Evolutionary conservation across 768 basidiomycete genomes (phyloP), one percentile per base, ranked within the genome.

Genomic region (Pholiota microspora): DNA sequence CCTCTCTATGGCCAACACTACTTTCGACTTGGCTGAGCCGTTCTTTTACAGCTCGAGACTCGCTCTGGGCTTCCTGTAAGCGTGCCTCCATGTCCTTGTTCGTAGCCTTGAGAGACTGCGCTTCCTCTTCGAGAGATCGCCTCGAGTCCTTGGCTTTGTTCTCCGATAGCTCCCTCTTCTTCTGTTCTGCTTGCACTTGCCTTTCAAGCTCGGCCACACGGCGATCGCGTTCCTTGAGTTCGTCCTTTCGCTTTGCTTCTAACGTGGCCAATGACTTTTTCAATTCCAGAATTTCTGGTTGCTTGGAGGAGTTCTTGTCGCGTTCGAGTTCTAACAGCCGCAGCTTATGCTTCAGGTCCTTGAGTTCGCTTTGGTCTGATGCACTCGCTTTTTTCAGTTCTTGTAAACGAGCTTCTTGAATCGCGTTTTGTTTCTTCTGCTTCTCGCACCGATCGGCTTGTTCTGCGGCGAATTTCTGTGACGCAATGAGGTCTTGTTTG

Each of bases 311-410:
- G 4, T 82, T 63, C 56, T 83, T 82, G 9, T 71, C 62, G 28
- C 77, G 77, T 54, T 86, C 86, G 53, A 83, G 77, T 56, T 89
- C 88, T 4, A 75, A 72, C 46, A 71, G 64, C 15, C 83, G 77
- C 27, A 89, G 70, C 66, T 85, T 88, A 34, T 73, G 63, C 13
- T 81, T 79, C 4, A 87, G 64, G 18, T 84, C 85, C 61, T 82
- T 88, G 63, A 88, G 64, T 64, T 89, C 86, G 0, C 73, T 68
- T 61, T 87, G 82, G 54, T 87, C 85, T 0, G 71, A 57, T 0
- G 67, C 56, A 15, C 72, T 69, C 16, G 68, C 53, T 60, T 78
- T 83, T 67, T 81, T 87, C 55, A 84, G 70, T 46, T 88, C 88
- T 35, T 83, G 82, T 2, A 88, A 60, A 35, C 82, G 80, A n/a